Conservation (phyloP, 2,329 filamentous ascomycete species). For the Pezicula carpinea region DNA sequence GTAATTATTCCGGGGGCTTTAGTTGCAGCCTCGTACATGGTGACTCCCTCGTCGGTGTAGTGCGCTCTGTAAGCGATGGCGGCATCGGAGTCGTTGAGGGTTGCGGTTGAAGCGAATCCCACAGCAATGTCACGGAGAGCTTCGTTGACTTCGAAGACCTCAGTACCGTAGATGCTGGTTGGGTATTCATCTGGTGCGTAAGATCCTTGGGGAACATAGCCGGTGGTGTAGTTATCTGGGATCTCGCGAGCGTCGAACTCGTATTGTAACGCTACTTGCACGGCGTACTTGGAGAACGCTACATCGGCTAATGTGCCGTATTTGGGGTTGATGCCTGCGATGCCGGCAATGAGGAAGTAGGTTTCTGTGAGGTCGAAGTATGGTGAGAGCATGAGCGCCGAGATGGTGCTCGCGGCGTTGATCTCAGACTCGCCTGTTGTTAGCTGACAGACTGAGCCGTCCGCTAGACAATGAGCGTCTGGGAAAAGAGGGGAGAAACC, state of each 20-base stretch:
- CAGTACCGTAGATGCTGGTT: constrained; percentile 57
- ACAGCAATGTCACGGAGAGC: constrained; percentile 50
- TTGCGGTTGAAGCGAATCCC: constrained; percentile 44
- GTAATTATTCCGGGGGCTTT: constrained; percentile 50
- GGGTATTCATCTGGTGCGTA: constrained; percentile 52
- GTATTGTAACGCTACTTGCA: constrained; percentile 73
- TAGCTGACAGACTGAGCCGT: constrained; percentile 62
- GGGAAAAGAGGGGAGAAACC: constrained; percentile 64
- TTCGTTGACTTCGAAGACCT: constrained; percentile 63
- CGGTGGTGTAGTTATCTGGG: constrained; percentile 58
- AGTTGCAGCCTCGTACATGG: constrained; percentile 37
- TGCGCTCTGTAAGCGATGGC: constrained; percentile 49
- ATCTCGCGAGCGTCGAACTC: constrained; percentile 70
- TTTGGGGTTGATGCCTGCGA: constrained; percentile 70
- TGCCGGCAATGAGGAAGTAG: constrained; percentile 69
- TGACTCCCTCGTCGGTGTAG: constrained; percentile 46
- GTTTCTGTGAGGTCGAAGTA: constrained; percentile 60
- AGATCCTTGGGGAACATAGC: constrained; percentile 63
- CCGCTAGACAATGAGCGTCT: constrained; percentile 56
- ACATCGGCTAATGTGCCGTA: constrained; percentile 61
- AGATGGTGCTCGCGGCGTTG: constrained; percentile 66
- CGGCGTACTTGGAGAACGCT: constrained; percentile 62
- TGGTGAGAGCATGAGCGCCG: constrained; percentile 56
- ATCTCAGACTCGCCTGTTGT: constrained; percentile 67
- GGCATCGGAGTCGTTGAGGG: constrained; percentile 44